Percentiles rank a stretch among this genome's conserved stretches.
Evolutionary conservation across 768 basidiomycete species (phyloP).

Genomic region (Pulveroboletus sp.): DNA sequence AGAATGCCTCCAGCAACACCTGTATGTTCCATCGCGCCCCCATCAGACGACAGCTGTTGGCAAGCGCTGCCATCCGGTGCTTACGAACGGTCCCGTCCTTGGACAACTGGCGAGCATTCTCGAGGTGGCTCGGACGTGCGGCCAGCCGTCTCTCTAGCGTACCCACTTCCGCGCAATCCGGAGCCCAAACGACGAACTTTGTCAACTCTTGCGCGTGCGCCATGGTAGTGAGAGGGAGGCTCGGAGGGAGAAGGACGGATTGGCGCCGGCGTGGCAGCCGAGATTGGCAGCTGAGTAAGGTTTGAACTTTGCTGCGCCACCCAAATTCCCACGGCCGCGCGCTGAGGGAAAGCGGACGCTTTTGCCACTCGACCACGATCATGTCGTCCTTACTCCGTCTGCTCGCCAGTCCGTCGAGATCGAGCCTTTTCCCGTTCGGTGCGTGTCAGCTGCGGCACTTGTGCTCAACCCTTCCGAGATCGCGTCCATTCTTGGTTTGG

Average conservation of each 20-base stretch:
- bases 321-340: not conserved
- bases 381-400: not conserved
- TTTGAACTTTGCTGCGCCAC: constrained; percentile 2
- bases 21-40: constrained; percentile 19
- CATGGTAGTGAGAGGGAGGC: constrained; percentile 11
- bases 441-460: constrained; percentile 12
- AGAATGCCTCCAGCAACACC: constrained; percentile 55
- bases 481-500: constrained; percentile 42
- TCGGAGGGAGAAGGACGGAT: not conserved
- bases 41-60: constrained; percentile 7
- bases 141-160: constrained; percentile 48
- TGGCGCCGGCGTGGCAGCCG: not conserved
- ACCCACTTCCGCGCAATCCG: constrained; percentile 56
- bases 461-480: constrained; percentile 4
- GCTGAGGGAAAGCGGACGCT: not conserved
- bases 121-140: constrained; percentile 50
- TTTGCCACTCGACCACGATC: not conserved
- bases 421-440: not conserved
- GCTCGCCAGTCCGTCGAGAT: not conserved
- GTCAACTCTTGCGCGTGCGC: constrained; percentile 5
- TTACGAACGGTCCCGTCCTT: constrained; percentile 46
- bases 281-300: constrained; percentile 5
- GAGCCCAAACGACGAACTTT: constrained; percentile 58
- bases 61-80: constrained; percentile 18
- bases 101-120: constrained; percentile 33